Evolutionary conservation across 75 land plant species (phyloP).

Genomic region (Chamaecyparis obtusa): DNA sequence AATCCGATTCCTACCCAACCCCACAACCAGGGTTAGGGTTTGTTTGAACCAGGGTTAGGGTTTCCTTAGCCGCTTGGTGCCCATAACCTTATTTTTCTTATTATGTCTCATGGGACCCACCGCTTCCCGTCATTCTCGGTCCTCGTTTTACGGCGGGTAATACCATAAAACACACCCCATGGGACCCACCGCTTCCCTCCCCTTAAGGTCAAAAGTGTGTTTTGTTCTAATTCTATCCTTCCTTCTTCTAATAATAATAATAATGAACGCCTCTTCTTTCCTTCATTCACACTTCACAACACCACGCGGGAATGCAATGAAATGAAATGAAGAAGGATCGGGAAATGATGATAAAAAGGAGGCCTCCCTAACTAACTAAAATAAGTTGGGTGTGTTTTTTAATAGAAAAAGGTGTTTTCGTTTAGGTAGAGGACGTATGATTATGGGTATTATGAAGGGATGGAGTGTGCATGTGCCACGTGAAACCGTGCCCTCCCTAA

Average conservation of each 20-base stretch:
- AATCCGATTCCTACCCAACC: not conserved
- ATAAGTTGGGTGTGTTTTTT: not conserved
- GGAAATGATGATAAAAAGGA: not conserved
- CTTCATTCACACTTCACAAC: not conserved
- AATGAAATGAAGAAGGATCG: not conserved
- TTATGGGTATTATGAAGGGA: not conserved
- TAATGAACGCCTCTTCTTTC: not conserved
- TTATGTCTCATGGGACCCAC: not conserved
- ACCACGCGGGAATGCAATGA: not conserved
- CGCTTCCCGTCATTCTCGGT: not conserved
- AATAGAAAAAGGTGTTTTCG: no score
- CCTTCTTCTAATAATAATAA: not conserved
- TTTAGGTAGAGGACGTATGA: no score
- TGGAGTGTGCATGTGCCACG: not conserved
- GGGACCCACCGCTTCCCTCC: not conserved
- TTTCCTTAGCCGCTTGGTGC: not conserved
- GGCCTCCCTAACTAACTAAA: not conserved
- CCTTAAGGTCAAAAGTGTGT: not conserved
- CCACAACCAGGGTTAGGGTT: not conserved
- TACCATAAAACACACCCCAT: not conserved
- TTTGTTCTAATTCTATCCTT: no score
- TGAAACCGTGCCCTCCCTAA: not conserved
- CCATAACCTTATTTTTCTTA: not conserved
- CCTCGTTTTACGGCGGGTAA: conserved; percentile 11
- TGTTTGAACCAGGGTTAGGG: not conserved